Percentiles rank a stretch among this genome's conserved stretches.
phyloP scores from a whole-genome alignment of 2,329 filamentous ascomycete species.

The Podosphaera fusca region DNA sequence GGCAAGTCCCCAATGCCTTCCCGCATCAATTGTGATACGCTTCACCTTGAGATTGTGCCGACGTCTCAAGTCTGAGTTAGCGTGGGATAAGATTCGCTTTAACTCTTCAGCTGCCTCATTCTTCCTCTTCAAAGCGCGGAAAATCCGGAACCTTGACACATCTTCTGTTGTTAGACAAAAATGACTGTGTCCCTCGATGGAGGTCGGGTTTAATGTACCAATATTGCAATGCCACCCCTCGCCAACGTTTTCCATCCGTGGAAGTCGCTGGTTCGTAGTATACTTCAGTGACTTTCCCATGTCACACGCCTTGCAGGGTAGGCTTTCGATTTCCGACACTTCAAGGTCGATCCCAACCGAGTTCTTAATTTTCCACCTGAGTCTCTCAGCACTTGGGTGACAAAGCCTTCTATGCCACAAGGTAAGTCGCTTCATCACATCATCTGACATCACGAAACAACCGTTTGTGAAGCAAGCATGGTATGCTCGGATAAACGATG shows the following conservation, averaged over 20 bases:
- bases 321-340: background rate
- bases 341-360: background rate
- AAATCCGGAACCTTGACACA: background rate
- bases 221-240: background rate
- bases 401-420: background rate
- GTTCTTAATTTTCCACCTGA: background rate
- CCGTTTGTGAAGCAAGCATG: background rate
- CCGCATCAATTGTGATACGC: too few relatives aligned
- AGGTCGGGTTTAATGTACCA: background rate
- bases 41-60: too few relatives aligned
- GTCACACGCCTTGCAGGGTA: background rate
- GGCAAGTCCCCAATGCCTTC: too few relatives aligned
- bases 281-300: conserved; percentile 1
- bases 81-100: too few relatives aligned
- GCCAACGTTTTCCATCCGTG: background rate
- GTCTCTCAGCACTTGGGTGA: background rate
- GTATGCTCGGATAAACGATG: background rate
- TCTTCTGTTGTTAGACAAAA: background rate
- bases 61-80: too few relatives aligned
- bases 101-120: too few relatives aligned
- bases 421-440: background rate
- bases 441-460: background rate
- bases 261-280: background rate
- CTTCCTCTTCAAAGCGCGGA: too few relatives aligned
- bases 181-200: background rate